A percentile compares a stretch with the other conserved stretches of the same genome.
Conservation (phyloP, 257 asterid genomes). For the Primulina huaijiensis region DNA sequence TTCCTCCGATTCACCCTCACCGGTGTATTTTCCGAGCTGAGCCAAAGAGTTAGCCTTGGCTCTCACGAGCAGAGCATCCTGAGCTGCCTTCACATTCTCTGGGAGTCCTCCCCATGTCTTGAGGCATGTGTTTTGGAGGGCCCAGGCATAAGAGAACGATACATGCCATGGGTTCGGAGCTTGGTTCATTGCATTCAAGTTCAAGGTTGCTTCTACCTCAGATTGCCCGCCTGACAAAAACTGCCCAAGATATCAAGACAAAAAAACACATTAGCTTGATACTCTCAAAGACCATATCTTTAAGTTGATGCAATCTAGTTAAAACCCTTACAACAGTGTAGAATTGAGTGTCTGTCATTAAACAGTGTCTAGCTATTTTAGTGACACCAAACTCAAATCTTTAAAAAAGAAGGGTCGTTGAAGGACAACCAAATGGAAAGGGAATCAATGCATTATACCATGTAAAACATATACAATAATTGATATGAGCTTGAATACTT, state of each 20-base stretch:
- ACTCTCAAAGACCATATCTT: not conserved
- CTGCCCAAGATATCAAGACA: slow-evolving; percentile 28
- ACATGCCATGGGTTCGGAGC: slow-evolving; percentile 81
- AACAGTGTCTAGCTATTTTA: not conserved
- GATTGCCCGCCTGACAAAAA: slow-evolving; percentile 84
- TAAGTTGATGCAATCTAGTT: not conserved
- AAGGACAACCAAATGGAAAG: not conserved
- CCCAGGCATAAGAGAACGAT: slow-evolving; percentile 73
- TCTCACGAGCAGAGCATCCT: slow-evolving; percentile 50
- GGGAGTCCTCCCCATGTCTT: slow-evolving; percentile 76
- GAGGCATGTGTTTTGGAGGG: slow-evolving; percentile 75
- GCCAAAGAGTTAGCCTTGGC: slow-evolving; percentile 79
- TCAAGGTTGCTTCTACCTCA: slow-evolving; percentile 74
- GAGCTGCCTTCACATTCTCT: slow-evolving; percentile 68
- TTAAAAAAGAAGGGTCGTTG: not conserved
- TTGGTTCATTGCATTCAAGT: slow-evolving; percentile 84
- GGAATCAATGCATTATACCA: not conserved
- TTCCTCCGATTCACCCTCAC: slow-evolving; percentile 74
- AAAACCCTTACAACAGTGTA: too few relatives aligned
- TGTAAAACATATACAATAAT: not conserved
- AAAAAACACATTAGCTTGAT: not conserved
- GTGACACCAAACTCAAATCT: not conserved
- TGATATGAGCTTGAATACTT: slow-evolving; percentile 19
- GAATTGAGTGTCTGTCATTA: not conserved
- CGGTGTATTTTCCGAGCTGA: slow-evolving; percentile 74